Evolutionary conservation across 305 asterid genomes (phyloP).

Genomic region (Solanum hybrid): DNA sequence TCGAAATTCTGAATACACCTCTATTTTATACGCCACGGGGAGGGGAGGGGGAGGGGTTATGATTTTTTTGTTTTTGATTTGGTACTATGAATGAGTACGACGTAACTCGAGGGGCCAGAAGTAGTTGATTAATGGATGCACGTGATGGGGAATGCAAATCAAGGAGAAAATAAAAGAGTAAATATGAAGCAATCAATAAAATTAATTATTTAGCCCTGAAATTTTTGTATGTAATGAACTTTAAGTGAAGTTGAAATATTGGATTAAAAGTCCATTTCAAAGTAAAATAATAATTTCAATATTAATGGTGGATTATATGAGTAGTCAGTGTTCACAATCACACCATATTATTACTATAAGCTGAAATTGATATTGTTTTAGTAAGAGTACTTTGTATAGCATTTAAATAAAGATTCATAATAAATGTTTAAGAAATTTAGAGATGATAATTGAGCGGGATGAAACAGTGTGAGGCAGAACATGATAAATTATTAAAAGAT

Average conservation of each 20-base stretch:
- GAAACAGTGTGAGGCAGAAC: no score
- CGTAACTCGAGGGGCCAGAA: background rate
- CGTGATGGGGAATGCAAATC: background rate
- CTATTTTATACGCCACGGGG: no score
- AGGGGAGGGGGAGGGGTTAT: no score
- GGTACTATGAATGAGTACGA: background rate
- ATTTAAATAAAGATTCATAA: no score
- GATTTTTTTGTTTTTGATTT: background rate
- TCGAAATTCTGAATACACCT: no score
- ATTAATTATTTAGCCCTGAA: background rate
- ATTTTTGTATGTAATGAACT: background rate
- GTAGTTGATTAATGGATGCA: background rate
- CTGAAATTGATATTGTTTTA: no score
- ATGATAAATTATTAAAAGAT: no score
- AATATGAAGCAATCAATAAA: background rate
- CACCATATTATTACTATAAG: no score
- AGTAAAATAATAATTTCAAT: background rate
- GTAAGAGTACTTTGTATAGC: no score
- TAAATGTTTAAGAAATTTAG: background rate
- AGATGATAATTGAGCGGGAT: no score
- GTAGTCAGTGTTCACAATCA: background rate
- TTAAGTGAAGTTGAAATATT: background rate
- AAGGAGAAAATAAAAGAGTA: background rate
- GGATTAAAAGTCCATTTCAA: background rate
- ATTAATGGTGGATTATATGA: no score